Conservation (phyloP, 148 eudicot genomes). For the Simmondsia chinensis region DNA sequence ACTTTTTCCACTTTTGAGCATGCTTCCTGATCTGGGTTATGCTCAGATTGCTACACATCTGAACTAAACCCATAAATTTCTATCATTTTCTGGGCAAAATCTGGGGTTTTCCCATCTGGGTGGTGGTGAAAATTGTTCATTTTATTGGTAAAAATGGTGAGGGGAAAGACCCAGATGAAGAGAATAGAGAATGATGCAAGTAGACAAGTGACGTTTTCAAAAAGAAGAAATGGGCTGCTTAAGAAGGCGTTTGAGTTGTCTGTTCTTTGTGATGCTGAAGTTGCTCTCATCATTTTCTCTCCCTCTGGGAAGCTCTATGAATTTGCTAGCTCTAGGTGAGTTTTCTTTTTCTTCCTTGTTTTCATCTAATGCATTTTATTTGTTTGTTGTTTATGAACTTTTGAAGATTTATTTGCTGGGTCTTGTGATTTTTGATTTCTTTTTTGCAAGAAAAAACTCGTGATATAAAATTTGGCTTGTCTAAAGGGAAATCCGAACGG, state of each 20-base stretch:
- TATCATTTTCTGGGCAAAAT: background rate
- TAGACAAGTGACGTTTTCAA: slow-evolving; percentile 70
- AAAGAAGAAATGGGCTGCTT: slow-evolving; percentile 61
- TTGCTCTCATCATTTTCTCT: slow-evolving; percentile 57
- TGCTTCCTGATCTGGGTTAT: no score
- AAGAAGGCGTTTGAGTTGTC: slow-evolving; percentile 68
- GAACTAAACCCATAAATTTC: background rate
- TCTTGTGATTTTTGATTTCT: no score
- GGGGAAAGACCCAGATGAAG: slow-evolving; percentile 64
- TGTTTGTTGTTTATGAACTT: background rate
- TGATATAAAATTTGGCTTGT: no score
- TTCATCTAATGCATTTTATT: background rate
- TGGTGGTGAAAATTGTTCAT: background rate
- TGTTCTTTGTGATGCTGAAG: slow-evolving; percentile 68
- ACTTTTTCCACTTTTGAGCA: no score
- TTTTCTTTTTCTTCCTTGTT: background rate
- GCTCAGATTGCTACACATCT: slow-evolving; percentile 1
- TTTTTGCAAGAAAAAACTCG: no score
- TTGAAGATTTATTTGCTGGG: background rate
- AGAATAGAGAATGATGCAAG: slow-evolving; percentile 66
- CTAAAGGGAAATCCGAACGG: no score
- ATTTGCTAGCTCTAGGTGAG: slow-evolving; percentile 65
- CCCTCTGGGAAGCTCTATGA: slow-evolving; percentile 50
- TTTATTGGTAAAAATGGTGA: slow-evolving; percentile 31
- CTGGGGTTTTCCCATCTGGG: background rate